Evolutionary conservation across 73 alveolate species (phyloP).

Genomic region (Blepharisma stoltei): DNA sequence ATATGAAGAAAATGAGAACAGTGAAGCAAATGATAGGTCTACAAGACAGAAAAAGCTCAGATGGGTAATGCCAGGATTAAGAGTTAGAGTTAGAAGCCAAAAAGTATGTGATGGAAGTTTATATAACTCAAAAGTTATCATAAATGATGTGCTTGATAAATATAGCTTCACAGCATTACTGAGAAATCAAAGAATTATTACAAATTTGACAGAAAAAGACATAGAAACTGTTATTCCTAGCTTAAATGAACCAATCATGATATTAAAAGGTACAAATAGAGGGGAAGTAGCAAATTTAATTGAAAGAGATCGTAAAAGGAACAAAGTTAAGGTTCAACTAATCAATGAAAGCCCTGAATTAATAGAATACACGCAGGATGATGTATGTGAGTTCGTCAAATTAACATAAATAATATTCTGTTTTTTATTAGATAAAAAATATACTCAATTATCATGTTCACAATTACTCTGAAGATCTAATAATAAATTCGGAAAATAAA

Average conservation of each 20-base stretch:
- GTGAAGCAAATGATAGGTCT: background rate
- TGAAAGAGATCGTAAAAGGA: slow-evolving; percentile 46
- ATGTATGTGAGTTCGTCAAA: slow-evolving; percentile 29
- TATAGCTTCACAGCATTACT: slow-evolving; percentile 32
- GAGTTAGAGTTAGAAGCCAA: slow-evolving; percentile 53
- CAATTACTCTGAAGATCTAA: too few relatives aligned
- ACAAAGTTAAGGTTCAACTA: slow-evolving; percentile 39
- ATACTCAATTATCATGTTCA: too few relatives aligned
- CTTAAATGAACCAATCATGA: slow-evolving; percentile 40
- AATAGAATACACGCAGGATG: slow-evolving; percentile 25
- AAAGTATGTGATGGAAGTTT: slow-evolving; percentile 44
- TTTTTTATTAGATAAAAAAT: too few relatives aligned
- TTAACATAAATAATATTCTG: too few relatives aligned
- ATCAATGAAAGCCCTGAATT: slow-evolving; percentile 1
- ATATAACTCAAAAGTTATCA: slow-evolving; percentile 43
- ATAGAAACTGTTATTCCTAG: slow-evolving; percentile 67
- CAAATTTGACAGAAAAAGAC: slow-evolving; percentile 55
- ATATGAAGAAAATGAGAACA: slow-evolving; percentile 14
- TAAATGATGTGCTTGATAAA: slow-evolving; percentile 47
- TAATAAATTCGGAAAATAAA: too few relatives aligned
- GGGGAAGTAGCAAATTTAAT: slow-evolving; percentile 55
- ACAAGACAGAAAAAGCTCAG: slow-evolving; percentile 32
- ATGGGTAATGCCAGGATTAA: slow-evolving; percentile 62
- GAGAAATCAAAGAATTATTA: slow-evolving; percentile 26
- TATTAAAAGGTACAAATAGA: slow-evolving; percentile 48